Conservation (phyloP, 345 rosid genomes). For the Populus nigra region DNA sequence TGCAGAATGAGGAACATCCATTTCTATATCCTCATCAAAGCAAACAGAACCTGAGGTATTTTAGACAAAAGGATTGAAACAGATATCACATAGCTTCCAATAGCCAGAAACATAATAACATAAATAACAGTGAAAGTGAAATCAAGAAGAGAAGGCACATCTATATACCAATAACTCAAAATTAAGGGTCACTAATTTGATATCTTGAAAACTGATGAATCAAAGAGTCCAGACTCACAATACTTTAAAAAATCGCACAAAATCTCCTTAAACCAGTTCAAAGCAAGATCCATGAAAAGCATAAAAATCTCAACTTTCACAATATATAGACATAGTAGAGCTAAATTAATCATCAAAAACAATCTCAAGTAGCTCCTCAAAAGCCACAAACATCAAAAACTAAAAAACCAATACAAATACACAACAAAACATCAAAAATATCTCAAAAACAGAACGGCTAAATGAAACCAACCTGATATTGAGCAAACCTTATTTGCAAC, state of each 20-base stretch:
- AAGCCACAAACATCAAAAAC: not conserved
- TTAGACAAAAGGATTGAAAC: not conserved
- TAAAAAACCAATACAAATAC: not conserved
- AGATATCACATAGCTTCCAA: not conserved
- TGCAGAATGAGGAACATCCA: not conserved
- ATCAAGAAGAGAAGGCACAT: slow-evolving; percentile 3
- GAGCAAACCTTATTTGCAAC: slow-evolving; percentile 30
- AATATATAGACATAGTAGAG: not conserved
- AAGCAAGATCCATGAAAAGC: slow-evolving; percentile 21
- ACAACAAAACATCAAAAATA: not conserved
- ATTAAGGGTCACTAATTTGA: slow-evolving; percentile 8
- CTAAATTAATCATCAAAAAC: slow-evolving; percentile 5
- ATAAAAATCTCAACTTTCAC: slow-evolving; percentile 5
- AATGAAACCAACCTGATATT: slow-evolving; percentile 36
- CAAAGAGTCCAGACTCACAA: not conserved
- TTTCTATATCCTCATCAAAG: not conserved
- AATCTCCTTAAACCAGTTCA: not conserved
- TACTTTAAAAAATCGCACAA: not conserved
- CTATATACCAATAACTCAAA: not conserved
- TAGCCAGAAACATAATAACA: not conserved
- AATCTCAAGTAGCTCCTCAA: slow-evolving; percentile 5
- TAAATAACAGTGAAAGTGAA: not conserved
- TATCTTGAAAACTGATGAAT: not conserved
- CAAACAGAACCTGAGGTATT: not conserved
- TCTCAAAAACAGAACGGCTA: not conserved